phyloP scores from a whole-genome alignment of 345 rosid genomes.

The Pistacia vera region DNA sequence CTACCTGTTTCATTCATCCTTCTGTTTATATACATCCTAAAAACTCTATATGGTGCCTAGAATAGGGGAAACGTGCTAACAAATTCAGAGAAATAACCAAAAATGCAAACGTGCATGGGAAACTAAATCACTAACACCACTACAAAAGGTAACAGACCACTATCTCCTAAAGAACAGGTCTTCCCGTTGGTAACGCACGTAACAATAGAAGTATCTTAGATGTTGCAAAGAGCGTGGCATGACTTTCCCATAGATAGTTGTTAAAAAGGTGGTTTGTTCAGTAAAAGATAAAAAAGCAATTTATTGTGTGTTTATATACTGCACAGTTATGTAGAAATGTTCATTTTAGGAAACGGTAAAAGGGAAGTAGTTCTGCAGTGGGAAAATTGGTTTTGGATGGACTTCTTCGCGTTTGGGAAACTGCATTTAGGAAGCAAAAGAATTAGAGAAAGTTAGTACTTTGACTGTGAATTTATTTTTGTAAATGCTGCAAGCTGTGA shows the following conservation, averaged over 20 bases:
- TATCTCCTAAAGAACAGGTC: too few species aligned
- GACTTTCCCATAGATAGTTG: slow-evolving; percentile 19
- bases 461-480: neutral
- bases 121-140: too few species aligned
- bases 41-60: too few species aligned
- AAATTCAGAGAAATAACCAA: too few species aligned
- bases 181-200: too few species aligned
- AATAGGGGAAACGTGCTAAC: too few species aligned
- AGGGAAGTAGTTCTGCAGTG: neutral
- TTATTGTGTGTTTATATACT: neutral
- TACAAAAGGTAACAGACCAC: too few species aligned
- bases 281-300: neutral
- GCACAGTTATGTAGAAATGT: slow-evolving; percentile 1
- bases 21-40: too few species aligned
- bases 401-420: neutral
- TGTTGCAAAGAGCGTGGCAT: slow-evolving; percentile 29
- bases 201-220: slow-evolving; percentile 17
- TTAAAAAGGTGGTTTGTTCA: neutral
- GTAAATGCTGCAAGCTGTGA: neutral
- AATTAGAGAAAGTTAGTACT: neutral
- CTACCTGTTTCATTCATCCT: too few species aligned
- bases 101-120: too few species aligned
- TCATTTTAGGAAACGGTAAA: neutral
- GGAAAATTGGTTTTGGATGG: neutral
- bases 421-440: neutral